These are phyloP conservation scores for Carex pumila DNA, from an alignment of 176 grass and related monocot genomes.

Conservation along the genomic window DNA sequence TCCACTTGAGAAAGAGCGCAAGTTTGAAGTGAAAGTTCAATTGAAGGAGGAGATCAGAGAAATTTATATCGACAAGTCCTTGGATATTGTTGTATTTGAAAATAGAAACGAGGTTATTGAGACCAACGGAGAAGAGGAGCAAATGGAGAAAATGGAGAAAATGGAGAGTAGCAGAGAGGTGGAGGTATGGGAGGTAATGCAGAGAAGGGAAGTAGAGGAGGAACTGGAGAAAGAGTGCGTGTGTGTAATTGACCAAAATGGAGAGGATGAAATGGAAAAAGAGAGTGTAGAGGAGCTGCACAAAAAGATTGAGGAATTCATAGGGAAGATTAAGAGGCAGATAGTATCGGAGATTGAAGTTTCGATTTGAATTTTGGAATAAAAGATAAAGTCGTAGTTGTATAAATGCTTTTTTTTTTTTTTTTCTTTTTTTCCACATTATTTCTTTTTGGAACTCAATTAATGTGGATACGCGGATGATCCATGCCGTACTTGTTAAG, in stretches of 20 bases:
- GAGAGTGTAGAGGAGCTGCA: conserved; percentile 41
- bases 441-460: not conserved
- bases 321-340: conserved; percentile 22
- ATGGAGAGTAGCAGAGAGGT: no score
- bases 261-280: not conserved
- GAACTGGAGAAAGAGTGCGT: not conserved
- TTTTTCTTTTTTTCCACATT: not conserved
- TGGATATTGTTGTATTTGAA: conserved; percentile 16
- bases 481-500: not conserved
- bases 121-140: not conserved
- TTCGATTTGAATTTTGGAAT: not conserved
- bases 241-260: not conserved
- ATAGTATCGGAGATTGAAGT: conserved; percentile 31
- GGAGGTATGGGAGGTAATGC: not conserved
- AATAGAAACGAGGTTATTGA: not conserved
- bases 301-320: conserved; percentile 61
- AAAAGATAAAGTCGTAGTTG: not conserved
- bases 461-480: not conserved
- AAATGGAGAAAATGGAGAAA: not conserved
- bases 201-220: not conserved
- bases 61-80: not conserved
- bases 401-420: not conserved
- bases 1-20: not conserved
- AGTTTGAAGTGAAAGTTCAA: not conserved
- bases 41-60: not conserved